A percentile compares a stretch with the other conserved stretches of the same genome.
These are phyloP conservation scores for Calycina herbarum DNA, from an alignment of 2,329 filamentous ascomycete genomes.

Conservation along the genomic window DNA sequence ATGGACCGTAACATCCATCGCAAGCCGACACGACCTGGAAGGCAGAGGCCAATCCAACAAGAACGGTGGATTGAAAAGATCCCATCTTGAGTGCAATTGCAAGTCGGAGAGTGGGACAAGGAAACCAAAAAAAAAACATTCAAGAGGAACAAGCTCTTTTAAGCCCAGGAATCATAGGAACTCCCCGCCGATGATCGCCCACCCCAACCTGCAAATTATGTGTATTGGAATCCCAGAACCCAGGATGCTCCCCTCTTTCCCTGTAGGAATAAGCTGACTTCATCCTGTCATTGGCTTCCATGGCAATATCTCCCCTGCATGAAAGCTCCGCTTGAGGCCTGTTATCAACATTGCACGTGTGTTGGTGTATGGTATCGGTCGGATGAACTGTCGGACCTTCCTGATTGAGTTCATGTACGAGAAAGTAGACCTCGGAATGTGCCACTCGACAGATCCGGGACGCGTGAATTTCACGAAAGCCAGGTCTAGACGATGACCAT, in stretches of 20 bases:
- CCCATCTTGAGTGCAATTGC: constrained; percentile 21
- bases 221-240: background rate
- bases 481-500: too few relatives aligned
- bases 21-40: constrained; percentile 40
- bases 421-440: background rate
- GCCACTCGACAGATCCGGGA: background rate
- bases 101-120: background rate
- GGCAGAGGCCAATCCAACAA: constrained; percentile 25
- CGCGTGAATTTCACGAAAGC: background rate
- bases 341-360: constrained; percentile 9
- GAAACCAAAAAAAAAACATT: background rate
- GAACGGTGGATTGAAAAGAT: constrained; percentile 11
- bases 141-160: background rate
- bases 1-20: constrained; percentile 45
- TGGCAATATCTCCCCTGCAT: background rate
- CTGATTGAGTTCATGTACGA: constrained; percentile 2
- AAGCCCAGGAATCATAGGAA: background rate
- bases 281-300: background rate
- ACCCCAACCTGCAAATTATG: background rate
- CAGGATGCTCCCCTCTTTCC: background rate
- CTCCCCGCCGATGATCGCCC: background rate
- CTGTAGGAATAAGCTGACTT: background rate
- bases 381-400: constrained; percentile 8
- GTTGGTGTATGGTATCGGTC: constrained; percentile 3
- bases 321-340: background rate